These are phyloP conservation scores for Xylaria intraflava DNA, from an alignment of 495 filamentous ascomycete genomes.

Conservation along the genomic window DNA sequence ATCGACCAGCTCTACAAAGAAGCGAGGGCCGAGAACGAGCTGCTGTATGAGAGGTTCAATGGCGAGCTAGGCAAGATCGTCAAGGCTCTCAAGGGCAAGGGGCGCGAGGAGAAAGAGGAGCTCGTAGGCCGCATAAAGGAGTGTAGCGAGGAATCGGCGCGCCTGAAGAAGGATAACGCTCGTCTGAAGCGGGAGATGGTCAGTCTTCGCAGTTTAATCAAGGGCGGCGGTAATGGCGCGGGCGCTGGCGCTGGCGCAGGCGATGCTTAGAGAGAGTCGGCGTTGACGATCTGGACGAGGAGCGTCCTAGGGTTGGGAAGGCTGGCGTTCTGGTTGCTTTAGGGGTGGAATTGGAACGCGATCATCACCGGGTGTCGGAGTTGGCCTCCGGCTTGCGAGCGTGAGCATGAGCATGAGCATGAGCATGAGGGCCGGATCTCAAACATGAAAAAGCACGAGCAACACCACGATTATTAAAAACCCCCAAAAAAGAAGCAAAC, in stretches of 20 bases:
- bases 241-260: slow-evolving; percentile 14
- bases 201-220: slow-evolving; percentile 41
- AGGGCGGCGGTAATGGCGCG: slow-evolving; percentile 18
- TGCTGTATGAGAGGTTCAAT: slow-evolving; percentile 90
- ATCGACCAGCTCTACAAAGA: slow-evolving; percentile 88
- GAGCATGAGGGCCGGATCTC: neutral
- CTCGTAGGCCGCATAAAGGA: slow-evolving; percentile 60
- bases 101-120: slow-evolving; percentile 67
- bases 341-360: slow-evolving; percentile 10
- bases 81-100: slow-evolving; percentile 60
- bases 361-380: neutral
- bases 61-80: slow-evolving; percentile 78
- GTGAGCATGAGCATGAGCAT: neutral
- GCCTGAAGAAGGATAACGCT: slow-evolving; percentile 74
- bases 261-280: slow-evolving; percentile 26
- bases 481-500: too few species aligned
- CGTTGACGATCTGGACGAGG: slow-evolving; percentile 8
- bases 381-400: neutral
- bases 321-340: slow-evolving; percentile 21
- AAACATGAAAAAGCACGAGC: neutral
- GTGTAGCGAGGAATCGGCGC: slow-evolving; percentile 58
- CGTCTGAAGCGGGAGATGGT: slow-evolving; percentile 47
- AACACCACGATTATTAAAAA: neutral
- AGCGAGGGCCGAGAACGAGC: slow-evolving; percentile 85
- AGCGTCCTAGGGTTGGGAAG: slow-evolving; percentile 10